A percentile compares a stretch with the other conserved stretches of the same genome.
Conservation (phyloP, 441 rosid genomes). For the Brassica hybrid region DNA sequence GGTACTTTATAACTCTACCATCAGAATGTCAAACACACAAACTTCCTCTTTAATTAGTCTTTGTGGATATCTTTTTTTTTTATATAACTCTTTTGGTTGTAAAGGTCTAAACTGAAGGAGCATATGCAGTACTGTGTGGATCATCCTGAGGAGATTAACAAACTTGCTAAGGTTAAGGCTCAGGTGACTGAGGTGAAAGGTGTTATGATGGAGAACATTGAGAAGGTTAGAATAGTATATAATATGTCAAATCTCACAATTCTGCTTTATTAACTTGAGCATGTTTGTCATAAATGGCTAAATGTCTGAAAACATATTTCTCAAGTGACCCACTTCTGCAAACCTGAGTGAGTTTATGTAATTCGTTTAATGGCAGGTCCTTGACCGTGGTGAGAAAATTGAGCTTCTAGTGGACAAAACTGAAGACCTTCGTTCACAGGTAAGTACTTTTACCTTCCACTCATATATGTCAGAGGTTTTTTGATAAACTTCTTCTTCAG, state of each 20-base stretch:
- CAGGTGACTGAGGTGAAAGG: conserved; percentile 73
- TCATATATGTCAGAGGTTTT: not conserved
- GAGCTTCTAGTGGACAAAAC: conserved; percentile 75
- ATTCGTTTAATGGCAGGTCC: conserved; percentile 51
- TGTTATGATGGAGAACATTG: conserved; percentile 77
- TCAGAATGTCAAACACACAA: not conserved
- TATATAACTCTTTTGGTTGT: conserved; percentile 10
- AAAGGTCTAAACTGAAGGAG: conserved; percentile 67
- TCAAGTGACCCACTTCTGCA: not conserved
- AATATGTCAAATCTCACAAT: not conserved
- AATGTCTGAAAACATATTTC: too few species aligned
- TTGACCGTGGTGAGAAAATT: conserved; percentile 76
- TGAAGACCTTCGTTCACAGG: conserved; percentile 75
- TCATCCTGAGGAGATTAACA: conserved; percentile 77
- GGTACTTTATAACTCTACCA: conserved; percentile 40
- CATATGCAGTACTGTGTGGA: conserved; percentile 72
- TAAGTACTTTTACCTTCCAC: conserved; percentile 12
- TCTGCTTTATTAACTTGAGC: too few species aligned
- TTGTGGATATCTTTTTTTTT: not conserved
- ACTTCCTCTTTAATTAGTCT: not conserved
- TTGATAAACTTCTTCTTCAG: not conserved
- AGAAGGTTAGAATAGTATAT: not conserved
- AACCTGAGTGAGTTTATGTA: not conserved
- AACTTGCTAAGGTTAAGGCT: conserved; percentile 71
- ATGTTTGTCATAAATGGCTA: too few species aligned